Evolutionary conservation across 176 grass and related monocot genomes (phyloP).

Genomic region (Saccharum spontaneum): DNA sequence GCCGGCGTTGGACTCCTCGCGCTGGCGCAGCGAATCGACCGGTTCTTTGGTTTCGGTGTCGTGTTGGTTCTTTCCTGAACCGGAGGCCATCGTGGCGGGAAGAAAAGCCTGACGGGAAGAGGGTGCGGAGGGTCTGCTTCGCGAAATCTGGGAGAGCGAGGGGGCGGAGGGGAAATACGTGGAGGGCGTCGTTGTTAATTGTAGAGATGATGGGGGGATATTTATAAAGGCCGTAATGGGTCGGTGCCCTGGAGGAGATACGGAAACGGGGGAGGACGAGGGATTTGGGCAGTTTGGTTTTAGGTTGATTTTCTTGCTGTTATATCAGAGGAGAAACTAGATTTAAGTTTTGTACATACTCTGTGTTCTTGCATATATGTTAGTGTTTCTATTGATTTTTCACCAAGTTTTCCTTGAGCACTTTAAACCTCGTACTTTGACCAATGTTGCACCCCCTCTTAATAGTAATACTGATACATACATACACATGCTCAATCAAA

Average conservation of each 20-base stretch:
- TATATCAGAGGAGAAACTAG: neutral
- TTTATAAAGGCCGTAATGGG: neutral
- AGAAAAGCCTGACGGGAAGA: neutral
- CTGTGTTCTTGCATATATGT: no score
- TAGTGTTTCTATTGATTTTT: no score
- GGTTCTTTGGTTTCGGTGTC: neutral
- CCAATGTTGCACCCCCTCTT: no score
- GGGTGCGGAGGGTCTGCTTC: neutral
- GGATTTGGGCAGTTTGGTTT: neutral
- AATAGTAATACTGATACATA: no score
- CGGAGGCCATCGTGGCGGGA: conserved; percentile 31
- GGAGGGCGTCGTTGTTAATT: neutral
- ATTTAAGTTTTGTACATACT: neutral
- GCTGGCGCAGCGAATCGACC: neutral
- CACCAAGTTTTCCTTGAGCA: no score
- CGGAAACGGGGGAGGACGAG: neutral
- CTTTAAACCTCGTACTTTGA: no score
- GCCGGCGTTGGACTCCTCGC: neutral
- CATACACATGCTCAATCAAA: no score
- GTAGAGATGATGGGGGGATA: neutral
- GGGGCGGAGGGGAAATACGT: neutral
- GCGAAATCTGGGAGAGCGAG: neutral
- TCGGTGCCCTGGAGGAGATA: neutral
- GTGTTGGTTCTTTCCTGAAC: neutral
- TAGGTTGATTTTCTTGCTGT: neutral